phyloP scores from a whole-genome alignment of 768 basidiomycete genomes.

The Vararia minispora region DNA sequence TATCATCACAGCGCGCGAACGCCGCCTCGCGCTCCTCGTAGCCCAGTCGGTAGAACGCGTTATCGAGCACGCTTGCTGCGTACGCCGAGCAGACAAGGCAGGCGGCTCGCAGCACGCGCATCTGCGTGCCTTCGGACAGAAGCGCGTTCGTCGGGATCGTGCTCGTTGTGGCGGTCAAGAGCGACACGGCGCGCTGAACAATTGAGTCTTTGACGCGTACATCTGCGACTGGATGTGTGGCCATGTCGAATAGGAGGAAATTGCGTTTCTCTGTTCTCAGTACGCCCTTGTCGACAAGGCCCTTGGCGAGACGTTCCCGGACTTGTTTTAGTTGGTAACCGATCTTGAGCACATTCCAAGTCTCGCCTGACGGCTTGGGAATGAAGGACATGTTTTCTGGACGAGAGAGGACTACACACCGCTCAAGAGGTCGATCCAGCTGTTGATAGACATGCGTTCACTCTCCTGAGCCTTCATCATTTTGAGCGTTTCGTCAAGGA shows the following conservation, averaged over 20 bases:
- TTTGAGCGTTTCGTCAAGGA: constrained; percentile 89
- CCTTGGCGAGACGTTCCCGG: constrained; percentile 91
- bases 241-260: constrained; percentile 99
- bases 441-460: constrained; percentile 74
- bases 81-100: constrained; percentile 87
- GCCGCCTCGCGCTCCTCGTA: constrained; percentile 94
- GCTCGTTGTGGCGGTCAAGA: constrained; percentile 77
- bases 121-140: constrained; percentile 68
- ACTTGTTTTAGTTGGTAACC: constrained; percentile 99
- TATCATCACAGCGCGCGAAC: constrained; percentile 88
- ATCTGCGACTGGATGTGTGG: constrained; percentile 95
- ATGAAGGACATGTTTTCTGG: background rate
- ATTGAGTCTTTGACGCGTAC: constrained; percentile 82
- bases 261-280: constrained; percentile 99
- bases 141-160: constrained; percentile 69
- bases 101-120: constrained; percentile 69
- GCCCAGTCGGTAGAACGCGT: constrained; percentile 77
- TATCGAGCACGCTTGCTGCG: constrained; percentile 91
- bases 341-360: constrained; percentile 99
- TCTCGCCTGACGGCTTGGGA: constrained; percentile 60
- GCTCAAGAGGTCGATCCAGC: constrained; percentile 91
- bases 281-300: constrained; percentile 96
- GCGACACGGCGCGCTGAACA: constrained; percentile 59
- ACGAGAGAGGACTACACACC: constrained; percentile 40
- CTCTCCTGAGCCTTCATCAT: constrained; percentile 82